Evolutionary conservation across 306 rosid genomes (phyloP), one percentile per base, ranked within the genome.

Genomic region (Corylus heterophylla): DNA sequence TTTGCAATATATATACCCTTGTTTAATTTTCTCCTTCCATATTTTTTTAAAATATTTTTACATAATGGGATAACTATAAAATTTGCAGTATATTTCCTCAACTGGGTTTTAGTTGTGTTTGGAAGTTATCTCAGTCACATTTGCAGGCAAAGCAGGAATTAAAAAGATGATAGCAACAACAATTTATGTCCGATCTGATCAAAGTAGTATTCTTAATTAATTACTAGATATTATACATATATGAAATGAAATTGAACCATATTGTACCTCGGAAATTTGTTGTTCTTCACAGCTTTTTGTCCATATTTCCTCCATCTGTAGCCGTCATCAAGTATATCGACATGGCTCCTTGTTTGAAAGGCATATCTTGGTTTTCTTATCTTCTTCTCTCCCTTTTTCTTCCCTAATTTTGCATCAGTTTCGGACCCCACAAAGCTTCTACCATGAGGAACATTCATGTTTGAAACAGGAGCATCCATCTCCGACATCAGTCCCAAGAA

Each of bases 231-330:
- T 37, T 62, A 29, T 9, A 29, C 5, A 29, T 12, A 29, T 12
- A 29, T 12, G 31, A 62, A 35, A 66, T 35, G 0, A 22, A 48
- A 2, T 17, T 9, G 27, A 54, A 49, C 12, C 12, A 37, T 51
- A 31, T 31, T 31, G 16, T 39, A 87, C 90, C 90, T 87, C 3
- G 89, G 89, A 48, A 85, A 87, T 61, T 78, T 85, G 81, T 87
- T 87, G 87, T 85, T 87, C 83, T 87, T 87, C 49, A 87, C 90
- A 2, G 90, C 90, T 78, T 87, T 87, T 50, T 87, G 90, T 2
- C 90, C 90, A 70, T 87, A 87, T 76, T 87, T 87, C 77, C 90
- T 82, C 90, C 90, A 87, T 44, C 90, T 56, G 59, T 85, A 87
- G 8, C 90, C 90, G 75, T 87, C 90, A 56, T 87, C 90, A 42